Evolutionary conservation across 2,329 filamentous ascomycete species (phyloP), one percentile per base, ranked within the genome.

Genomic region (Ascochyta koolunga): DNA sequence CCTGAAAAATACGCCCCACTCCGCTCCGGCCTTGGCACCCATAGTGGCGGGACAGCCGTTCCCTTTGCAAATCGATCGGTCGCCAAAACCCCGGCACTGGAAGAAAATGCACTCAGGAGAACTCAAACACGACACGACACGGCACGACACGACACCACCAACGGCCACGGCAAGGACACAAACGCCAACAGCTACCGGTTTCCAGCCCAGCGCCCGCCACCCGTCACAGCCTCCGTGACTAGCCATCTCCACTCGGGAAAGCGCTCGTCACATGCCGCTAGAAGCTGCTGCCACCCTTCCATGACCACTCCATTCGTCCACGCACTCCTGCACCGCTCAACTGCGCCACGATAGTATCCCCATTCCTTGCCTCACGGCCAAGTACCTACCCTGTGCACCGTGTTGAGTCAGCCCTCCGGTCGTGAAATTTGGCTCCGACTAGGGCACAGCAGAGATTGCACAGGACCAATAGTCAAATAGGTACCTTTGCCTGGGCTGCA

Each of bases 11-110:
- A 65, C 62, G 39, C 39, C 24, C 43, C 37, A 56, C 39, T 29
- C 52, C 51, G 50, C 50, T 27, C 32, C 27, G 33, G 49, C 39
- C 43, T 46, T 43, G 50, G 44, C 33, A 33, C 25, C 60, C 62
- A 57, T 50, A 42, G 44, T 50, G 56, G 56, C 56, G 64, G 64
- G 62, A 54, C 59, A 43, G 50, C 56, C 54, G 59, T 59, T 64
- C 60, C 55, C 58, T 55, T 46, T 60, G 60, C 56, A 53, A 50
- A 59, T 57, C 60, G 41, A n/a, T n/a, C n/a, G n/a, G n/a, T n/a
- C n/a, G n/a, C n/a, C n/a, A n/a, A n/a, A n/a, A n/a, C n/a, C n/a
- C n/a, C n/a, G n/a, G n/a, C n/a, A n/a, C n/a, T n/a, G n/a, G n/a
- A n/a, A n/a, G n/a, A n/a, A n/a, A n/a, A n/a, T n/a, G n/a, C n/a